Percentiles rank a stretch among this genome's conserved stretches.
Conservation (phyloP, 1,139 yeast genomes). For the Candida glucosophila region DNA sequence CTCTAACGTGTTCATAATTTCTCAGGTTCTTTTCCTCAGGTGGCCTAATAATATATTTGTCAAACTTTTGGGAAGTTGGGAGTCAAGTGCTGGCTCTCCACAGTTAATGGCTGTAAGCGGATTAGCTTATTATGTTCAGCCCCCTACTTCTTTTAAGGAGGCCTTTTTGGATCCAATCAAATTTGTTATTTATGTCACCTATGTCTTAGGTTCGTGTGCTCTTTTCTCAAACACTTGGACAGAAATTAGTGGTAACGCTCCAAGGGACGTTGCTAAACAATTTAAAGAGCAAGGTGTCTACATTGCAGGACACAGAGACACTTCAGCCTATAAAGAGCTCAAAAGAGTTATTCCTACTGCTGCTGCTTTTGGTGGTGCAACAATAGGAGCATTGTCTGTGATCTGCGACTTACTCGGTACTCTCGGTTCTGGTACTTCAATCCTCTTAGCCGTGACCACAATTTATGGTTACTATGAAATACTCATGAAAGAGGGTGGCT, state of each 20-base stretch:
- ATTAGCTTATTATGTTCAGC: constrained; percentile 89
- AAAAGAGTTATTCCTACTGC: constrained; percentile 95
- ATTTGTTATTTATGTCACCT: constrained; percentile 67
- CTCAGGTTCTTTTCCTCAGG: constrained; percentile 81
- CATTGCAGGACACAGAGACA: constrained; percentile 94
- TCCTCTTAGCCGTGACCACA: constrained; percentile 90
- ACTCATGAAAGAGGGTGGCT: constrained; percentile 95
- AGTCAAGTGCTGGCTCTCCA: constrained; percentile 67
- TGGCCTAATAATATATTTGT: constrained; percentile 82
- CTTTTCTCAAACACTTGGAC: constrained; percentile 97
- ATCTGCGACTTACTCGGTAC: constrained; percentile 90
- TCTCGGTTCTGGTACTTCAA: constrained; percentile 92
- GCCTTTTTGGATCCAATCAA: constrained; percentile 87
- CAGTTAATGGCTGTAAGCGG: constrained; percentile 88
- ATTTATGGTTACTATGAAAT: constrained; percentile 93
- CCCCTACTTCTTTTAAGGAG: constrained; percentile 78
- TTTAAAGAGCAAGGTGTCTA: constrained; percentile 96
- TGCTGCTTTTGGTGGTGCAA: constrained; percentile 97
- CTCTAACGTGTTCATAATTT: constrained; percentile 83
- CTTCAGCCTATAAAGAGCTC: constrained; percentile 87
- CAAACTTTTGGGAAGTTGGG: constrained; percentile 85
- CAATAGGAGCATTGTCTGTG: constrained; percentile 94
- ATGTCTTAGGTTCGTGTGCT: constrained; percentile 88
- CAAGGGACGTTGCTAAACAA: constrained; percentile 94
- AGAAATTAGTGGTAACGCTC: constrained; percentile 91